Percentiles rank a stretch among this genome's conserved stretches.
Conservation (phyloP, 768 basidiomycete genomes). For the Glaciozyma martinii region DNA sequence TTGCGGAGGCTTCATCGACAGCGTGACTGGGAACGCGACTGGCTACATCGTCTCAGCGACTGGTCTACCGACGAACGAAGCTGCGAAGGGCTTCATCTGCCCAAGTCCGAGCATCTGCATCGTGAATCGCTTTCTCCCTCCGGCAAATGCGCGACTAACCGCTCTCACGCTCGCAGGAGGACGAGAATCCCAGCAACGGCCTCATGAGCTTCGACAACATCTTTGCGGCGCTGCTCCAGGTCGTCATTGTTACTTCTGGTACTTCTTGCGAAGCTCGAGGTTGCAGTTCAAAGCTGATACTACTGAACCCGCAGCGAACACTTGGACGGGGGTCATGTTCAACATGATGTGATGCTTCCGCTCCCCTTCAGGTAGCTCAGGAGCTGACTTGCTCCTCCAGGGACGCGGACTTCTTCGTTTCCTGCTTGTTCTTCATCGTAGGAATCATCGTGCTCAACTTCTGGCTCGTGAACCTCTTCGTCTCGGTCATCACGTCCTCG, state of each 20-base stretch:
- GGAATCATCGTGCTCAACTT: conserved; percentile 82
- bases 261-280: conserved; percentile 39
- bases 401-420: conserved; percentile 83
- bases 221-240: conserved; percentile 67
- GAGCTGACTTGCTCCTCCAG: too few relatives aligned
- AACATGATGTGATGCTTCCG: too few relatives aligned
- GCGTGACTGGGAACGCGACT: conserved; percentile 46
- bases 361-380: too few relatives aligned
- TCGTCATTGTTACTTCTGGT: conserved; percentile 71
- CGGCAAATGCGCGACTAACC: not conserved
- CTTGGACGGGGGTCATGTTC: conserved; percentile 58
- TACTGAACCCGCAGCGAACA: conserved; percentile 34
- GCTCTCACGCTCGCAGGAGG: conserved; percentile 46
- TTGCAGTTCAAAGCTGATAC: not conserved
- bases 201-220: conserved; percentile 83
- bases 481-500: conserved; percentile 90
- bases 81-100: conserved; percentile 77
- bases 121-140: conserved; percentile 42
- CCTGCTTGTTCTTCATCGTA: conserved; percentile 75
- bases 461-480: conserved; percentile 41
- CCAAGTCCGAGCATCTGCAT: conserved; percentile 74
- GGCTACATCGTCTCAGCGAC: conserved; percentile 43
- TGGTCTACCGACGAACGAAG: conserved; percentile 41
- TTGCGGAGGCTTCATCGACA: conserved; percentile 76
- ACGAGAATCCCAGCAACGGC: conserved; percentile 54